Evolutionary conservation across 768 basidiomycete species (phyloP).

Genomic region (Xerocomus potaroensis): DNA sequence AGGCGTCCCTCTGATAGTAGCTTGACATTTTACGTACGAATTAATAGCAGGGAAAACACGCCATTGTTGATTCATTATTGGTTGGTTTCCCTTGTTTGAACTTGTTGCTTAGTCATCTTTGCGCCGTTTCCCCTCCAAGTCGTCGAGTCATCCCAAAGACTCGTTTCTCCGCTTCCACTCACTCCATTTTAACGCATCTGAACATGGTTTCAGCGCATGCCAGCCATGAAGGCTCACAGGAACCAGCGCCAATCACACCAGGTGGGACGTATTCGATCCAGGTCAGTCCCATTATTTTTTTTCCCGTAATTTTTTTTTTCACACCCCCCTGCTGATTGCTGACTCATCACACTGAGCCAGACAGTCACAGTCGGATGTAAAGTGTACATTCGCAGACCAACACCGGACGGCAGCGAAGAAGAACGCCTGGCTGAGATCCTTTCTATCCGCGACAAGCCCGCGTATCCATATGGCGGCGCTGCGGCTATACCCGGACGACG

Average conservation of each 20-base stretch:
- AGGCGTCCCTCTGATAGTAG: neutral
- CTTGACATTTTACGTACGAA: neutral
- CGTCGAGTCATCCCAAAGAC: constrained; percentile 3
- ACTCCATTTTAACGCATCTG: neutral
- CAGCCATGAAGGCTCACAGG: constrained; percentile 32
- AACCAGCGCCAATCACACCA: constrained; percentile 63
- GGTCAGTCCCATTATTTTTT: constrained; percentile 42
- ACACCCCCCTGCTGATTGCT: constrained; percentile 22
- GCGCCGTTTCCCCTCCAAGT: neutral
- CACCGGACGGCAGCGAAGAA: constrained; percentile 69
- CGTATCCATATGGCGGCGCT: constrained; percentile 47
- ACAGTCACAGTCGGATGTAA: constrained; percentile 92
- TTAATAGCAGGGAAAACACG: neutral
- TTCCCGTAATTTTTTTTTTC: constrained; percentile 25
- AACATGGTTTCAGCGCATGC: constrained; percentile 30
- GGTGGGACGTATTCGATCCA: constrained; percentile 77
- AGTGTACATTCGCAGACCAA: constrained; percentile 83
- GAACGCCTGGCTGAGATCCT: constrained; percentile 95
- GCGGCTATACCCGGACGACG: constrained; percentile 30
- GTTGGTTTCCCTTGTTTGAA: too few relatives aligned
- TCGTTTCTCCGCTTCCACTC: constrained; percentile 4
- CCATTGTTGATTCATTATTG: neutral
- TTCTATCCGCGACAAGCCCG: constrained; percentile 86
- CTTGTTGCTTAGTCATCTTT: constrained; percentile 25
- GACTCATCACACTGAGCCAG: constrained; percentile 45